phyloP scores from a whole-genome alignment of 768 basidiomycete genomes.

The Coprinopsis strossmayeri region DNA sequence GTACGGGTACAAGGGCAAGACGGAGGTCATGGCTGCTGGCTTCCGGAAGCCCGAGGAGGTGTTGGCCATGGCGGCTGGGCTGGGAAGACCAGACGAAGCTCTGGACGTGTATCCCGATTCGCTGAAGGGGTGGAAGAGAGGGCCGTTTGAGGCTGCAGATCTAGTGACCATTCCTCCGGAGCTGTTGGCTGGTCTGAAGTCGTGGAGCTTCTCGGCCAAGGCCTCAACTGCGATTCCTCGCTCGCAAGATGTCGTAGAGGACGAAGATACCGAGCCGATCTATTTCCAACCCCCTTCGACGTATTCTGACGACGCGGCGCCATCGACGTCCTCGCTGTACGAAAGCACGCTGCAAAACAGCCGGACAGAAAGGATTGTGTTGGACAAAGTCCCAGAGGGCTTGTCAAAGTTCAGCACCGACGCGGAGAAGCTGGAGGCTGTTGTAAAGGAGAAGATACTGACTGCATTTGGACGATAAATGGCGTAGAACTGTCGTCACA shows the following conservation, averaged over 20 bases:
- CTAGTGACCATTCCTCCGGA: conserved; percentile 29
- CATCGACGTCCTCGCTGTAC: not conserved
- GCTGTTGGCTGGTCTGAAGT: conserved; percentile 22
- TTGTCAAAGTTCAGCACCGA: conserved; percentile 28
- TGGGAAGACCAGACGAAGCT: not conserved
- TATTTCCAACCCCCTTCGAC: conserved; percentile 1
- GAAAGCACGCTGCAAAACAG: not conserved
- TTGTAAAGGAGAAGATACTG: not conserved
- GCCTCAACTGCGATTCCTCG: not conserved
- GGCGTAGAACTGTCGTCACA: not conserved
- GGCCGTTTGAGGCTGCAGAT: conserved; percentile 20
- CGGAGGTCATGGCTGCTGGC: conserved; percentile 29
- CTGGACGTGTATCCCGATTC: not conserved
- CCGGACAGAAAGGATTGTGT: conserved; percentile 10
- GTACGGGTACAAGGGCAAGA: conserved; percentile 16
- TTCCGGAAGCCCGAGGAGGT: conserved; percentile 27
- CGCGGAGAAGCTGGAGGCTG: conserved; percentile 21
- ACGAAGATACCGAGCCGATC: conserved; percentile 5
- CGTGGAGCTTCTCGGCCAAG: not conserved
- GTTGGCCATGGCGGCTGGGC: conserved; percentile 17
- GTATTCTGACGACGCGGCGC: not conserved
- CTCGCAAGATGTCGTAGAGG: not conserved
- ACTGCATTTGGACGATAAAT: not conserved
- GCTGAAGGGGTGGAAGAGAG: conserved; percentile 15
- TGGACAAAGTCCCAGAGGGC: conserved; percentile 30